Evolutionary conservation across 2,329 filamentous ascomycete species (phyloP), one percentile per base, ranked within the genome.

Genomic region (Apiospora arundinis): DNA sequence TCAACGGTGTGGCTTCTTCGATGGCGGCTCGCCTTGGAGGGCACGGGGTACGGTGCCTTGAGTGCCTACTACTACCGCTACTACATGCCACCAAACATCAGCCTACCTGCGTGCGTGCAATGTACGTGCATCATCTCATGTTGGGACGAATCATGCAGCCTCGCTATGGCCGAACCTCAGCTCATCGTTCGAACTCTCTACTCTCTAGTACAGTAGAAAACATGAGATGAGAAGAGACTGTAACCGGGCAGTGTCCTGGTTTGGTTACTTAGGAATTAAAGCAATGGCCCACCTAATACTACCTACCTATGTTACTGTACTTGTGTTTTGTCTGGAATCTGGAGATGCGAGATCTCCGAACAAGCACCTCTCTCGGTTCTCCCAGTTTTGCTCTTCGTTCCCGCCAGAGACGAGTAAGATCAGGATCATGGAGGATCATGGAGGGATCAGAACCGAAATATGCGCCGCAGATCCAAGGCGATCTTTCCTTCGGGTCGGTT

Each of bases 101-200:
- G 56, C 32, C 18, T 32, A 52, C 48, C 2, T 52, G 11, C 9
- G 12, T 52, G 6, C 52, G 14, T 49, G n/a, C 48, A 28, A 18
- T 32, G 23, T 14, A 52, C 23, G 23, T 52, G 48, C 23, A 52
- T 52, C 48, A 25, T 25, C 48, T 52, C 49, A 32, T 56, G 23
- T 56, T 63, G 56, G 32, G 56, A 63, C 56, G 56, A 63, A 63
- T 32, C 32, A 63, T 63, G 52, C 32, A 63, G 4, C 12, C 49
- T 21, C 37, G 56, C 32, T 40, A 40, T 40, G 56, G 4, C 56
- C 28, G 56, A 40, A 8, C 32, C 52, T n/a, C 32, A 40, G 16
- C 32, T 63, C 56, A 63, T 60, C 32, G 32, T 8, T 40, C 32
- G 56, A 40, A 40, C 9, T 63, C 56, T 63, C n/a, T 3, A 21